These are phyloP conservation scores for Macrolepiota fuliginosa DNA, from an alignment of 768 basidiomycete genomes.

Conservation along the genomic window DNA sequence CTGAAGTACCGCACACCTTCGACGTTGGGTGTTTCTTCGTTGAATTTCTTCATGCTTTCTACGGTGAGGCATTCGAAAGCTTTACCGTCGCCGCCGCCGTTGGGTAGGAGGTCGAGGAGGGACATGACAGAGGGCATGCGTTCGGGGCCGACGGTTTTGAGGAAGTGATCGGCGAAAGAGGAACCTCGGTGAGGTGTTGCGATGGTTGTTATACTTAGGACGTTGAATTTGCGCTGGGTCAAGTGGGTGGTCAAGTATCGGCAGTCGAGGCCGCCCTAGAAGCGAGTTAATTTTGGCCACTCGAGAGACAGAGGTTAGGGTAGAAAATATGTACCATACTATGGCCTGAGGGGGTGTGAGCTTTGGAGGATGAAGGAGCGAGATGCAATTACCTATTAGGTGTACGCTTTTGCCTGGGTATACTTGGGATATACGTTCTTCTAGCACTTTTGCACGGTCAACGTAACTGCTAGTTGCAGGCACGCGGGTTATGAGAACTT, in stretches of 20 bases:
- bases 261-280: slow-evolving; percentile 85
- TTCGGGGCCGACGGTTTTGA: slow-evolving; percentile 63
- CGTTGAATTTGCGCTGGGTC: slow-evolving; percentile 69
- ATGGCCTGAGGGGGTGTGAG: slow-evolving; percentile 50
- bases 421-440: slow-evolving; percentile 70
- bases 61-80: slow-evolving; percentile 89
- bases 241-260: slow-evolving; percentile 84
- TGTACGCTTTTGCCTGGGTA: slow-evolving; percentile 87
- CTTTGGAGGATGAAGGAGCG: neutral
- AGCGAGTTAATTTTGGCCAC: neutral
- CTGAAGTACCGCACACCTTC: slow-evolving; percentile 85
- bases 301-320: neutral
- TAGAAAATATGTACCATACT: slow-evolving; percentile 51
- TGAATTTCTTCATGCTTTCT: slow-evolving; percentile 86
- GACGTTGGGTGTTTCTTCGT: slow-evolving; percentile 79
- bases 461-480: slow-evolving; percentile 88
- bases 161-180: slow-evolving; percentile 89
- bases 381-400: slow-evolving; percentile 58
- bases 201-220: slow-evolving; percentile 90
- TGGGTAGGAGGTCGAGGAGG: slow-evolving; percentile 81
- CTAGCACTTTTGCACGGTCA: slow-evolving; percentile 89
- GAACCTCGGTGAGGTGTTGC: slow-evolving; percentile 95
- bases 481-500: slow-evolving; percentile 91
- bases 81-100: slow-evolving; percentile 91
- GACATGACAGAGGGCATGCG: slow-evolving; percentile 70